phyloP scores from a whole-genome alignment of 768 basidiomycete genomes.

The Lactifluus piperatus region DNA sequence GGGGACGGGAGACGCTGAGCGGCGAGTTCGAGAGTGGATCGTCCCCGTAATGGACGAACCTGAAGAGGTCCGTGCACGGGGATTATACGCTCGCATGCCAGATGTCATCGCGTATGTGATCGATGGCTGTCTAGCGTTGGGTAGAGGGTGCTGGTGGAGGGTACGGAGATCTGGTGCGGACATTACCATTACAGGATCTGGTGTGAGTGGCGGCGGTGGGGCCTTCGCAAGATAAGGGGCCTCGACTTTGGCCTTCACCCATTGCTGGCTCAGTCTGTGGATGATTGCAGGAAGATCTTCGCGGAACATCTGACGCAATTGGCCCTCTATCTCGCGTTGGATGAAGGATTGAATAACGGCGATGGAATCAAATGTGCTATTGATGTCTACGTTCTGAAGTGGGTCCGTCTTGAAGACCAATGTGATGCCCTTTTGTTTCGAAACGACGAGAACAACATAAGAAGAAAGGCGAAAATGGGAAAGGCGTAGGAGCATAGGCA shows the following conservation, averaged over 20 bases:
- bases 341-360: constrained; percentile 97
- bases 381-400: constrained; percentile 94
- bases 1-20: constrained; percentile 27
- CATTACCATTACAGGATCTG: constrained; percentile 15
- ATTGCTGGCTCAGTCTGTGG: constrained; percentile 89
- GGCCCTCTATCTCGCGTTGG: constrained; percentile 94
- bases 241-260: constrained; percentile 92
- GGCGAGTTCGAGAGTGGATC: constrained; percentile 1
- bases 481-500: constrained; percentile 95
- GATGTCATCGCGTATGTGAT: background rate
- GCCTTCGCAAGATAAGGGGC: constrained; percentile 71
- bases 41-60: constrained; percentile 7
- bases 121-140: background rate
- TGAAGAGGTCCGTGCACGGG: constrained; percentile 13
- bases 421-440: constrained; percentile 95
- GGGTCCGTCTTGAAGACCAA: constrained; percentile 99
- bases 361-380: constrained; percentile 95
- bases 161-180: constrained; percentile 10
- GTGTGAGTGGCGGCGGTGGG: constrained; percentile 27
- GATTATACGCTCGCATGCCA: constrained; percentile 1
- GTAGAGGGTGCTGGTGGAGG: background rate
- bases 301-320: constrained; percentile 95
- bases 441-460: constrained; percentile 96
- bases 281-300: constrained; percentile 97
- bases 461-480: constrained; percentile 92